Conservation (phyloP, 495 filamentous ascomycete species). For the Physcia stellaris region DNA sequence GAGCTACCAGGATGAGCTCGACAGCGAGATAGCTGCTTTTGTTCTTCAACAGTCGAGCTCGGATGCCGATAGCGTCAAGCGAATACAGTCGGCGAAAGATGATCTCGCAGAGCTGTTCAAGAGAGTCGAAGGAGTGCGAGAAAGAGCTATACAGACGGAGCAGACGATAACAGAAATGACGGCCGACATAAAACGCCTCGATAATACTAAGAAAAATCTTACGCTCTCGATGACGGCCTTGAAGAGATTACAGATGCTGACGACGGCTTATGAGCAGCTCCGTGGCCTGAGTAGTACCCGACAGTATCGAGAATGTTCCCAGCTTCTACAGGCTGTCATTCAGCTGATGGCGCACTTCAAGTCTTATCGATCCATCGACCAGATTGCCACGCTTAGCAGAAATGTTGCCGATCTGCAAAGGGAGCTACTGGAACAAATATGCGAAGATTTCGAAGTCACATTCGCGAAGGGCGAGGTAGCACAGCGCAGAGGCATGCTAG, state of each 20-base stretch:
- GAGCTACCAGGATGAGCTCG: conserved; percentile 71
- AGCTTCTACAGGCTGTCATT: conserved; percentile 86
- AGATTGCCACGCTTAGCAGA: conserved; percentile 85
- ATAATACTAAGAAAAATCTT: conserved; percentile 91
- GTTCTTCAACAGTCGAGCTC: conserved; percentile 72
- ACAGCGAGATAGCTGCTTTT: conserved; percentile 61
- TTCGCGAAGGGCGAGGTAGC: conserved; percentile 83
- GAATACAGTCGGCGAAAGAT: conserved; percentile 78
- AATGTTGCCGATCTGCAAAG: conserved; percentile 92
- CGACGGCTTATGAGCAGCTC: conserved; percentile 94
- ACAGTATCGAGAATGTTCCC: conserved; percentile 94
- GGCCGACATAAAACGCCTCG: conserved; percentile 94
- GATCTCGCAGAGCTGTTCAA: conserved; percentile 84
- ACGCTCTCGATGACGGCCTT: conserved; percentile 96
- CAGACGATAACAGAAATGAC: conserved; percentile 97
- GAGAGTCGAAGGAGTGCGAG: conserved; percentile 90
- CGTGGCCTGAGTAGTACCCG: conserved; percentile 66
- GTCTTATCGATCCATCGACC: conserved; percentile 91
- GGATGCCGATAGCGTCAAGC: conserved; percentile 73
- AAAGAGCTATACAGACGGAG: conserved; percentile 81
- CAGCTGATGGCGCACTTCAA: conserved; percentile 99
- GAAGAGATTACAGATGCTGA: conserved; percentile 96
- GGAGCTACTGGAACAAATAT: conserved; percentile 89
- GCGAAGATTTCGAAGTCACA: conserved; percentile 91
- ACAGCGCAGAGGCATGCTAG: conserved; percentile 52